Evolutionary conservation across 2,329 filamentous ascomycete species (phyloP), one percentile per base, ranked within the genome.

Genomic region (Malbranchea zuffiana): DNA sequence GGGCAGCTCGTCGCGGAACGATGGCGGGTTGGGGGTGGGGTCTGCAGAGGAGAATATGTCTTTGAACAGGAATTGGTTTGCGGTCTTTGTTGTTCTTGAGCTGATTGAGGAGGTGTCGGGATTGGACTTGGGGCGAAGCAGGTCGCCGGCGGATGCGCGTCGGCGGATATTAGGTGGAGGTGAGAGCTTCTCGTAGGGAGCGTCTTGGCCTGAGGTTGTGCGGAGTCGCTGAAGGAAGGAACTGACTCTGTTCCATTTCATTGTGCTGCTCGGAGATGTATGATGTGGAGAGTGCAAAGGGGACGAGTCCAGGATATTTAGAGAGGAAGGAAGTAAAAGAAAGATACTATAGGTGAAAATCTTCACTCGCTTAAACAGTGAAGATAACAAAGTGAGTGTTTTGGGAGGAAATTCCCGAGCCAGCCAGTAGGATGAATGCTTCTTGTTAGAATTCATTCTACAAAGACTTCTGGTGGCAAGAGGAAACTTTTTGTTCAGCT

Each of bases 1-100:
- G 5, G 49, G 48, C 2, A 51, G 38, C 10, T 18, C 1, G 23
- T 48, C 46, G 12, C 32, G 17, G 5, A 31, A 19, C 5, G 34
- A 41, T 21, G 26, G 21, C 3, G 32, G 32, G 16, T 20, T 23
- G n/a, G n/a, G 7, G 6, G 25, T n/a, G 11, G 39, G 18, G 15
- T 36, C 27, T 10, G 23, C 27, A 10, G 32, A 15, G 28, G 21
- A 17, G 20, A 21, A 8, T n/a, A 38, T 23, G 16, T 17, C 39
- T 5, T 17, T 23, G 19, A 34, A 12, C 4, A 28, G 4, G n/a
- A 20, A 19, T 16, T 31, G 32, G 12, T 13, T 32, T 8, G 3
- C 17, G 27, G 18, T 17, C 27, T 23, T 16, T 26, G 24, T 26
- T n/a, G n/a, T n/a, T 25, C 20, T 35, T 3, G 38, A 26, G 28